Conservation (phyloP, 495 filamentous ascomycete species). For the Aspergillus baeticus region DNA sequence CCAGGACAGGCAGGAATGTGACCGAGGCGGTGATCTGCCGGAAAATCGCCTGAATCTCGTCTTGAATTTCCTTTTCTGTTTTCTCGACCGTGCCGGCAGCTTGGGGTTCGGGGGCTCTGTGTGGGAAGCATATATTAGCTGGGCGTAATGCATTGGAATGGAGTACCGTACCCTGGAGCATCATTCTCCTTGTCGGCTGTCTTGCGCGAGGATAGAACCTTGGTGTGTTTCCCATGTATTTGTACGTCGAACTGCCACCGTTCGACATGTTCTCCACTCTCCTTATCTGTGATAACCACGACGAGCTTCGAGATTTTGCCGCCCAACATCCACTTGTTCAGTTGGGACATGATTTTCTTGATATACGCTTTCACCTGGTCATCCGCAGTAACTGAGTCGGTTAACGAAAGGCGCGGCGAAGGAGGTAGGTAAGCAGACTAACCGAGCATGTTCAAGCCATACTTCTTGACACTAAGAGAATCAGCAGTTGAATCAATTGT, state of each 20-base stretch:
- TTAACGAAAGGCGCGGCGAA: neutral
- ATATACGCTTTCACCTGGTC: constrained; percentile 99
- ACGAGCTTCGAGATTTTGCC: constrained; percentile 97
- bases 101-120: constrained; percentile 33
- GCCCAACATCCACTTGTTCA: constrained; percentile 93
- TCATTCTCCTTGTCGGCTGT: constrained; percentile 63
- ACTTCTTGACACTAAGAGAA: constrained; percentile 80
- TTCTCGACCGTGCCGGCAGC: constrained; percentile 58
- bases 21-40: constrained; percentile 97
- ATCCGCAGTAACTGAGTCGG: constrained; percentile 71
- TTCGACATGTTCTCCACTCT: constrained; percentile 93
- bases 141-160: neutral
- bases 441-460: constrained; percentile 97
- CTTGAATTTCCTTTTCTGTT: constrained; percentile 88
- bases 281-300: constrained; percentile 91
- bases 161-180: constrained; percentile 46
- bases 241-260: constrained; percentile 98
- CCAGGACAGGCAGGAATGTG: constrained; percentile 90
- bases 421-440: constrained; percentile 19
- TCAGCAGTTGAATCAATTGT: constrained; percentile 1
- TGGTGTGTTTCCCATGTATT: constrained; percentile 62
- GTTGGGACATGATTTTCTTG: constrained; percentile 96
- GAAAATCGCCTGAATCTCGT: constrained; percentile 93
- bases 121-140: neutral
- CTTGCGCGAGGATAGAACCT: constrained; percentile 49